These are phyloP conservation scores for Cornus suecica DNA, from an alignment of 148 eudicot species.

Conservation along the genomic window DNA sequence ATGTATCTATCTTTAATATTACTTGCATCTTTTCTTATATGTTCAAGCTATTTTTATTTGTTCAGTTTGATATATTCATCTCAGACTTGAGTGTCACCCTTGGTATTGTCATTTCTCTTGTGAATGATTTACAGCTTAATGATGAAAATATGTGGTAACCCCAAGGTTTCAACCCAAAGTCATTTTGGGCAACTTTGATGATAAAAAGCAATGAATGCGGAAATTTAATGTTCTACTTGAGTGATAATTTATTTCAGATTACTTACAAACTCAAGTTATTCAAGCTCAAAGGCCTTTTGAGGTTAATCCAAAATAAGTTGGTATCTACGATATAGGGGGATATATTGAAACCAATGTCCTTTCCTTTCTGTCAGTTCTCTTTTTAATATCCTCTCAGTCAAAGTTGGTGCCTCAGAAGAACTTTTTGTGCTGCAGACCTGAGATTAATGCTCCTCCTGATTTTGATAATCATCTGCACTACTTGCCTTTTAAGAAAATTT, in stretches of 20 bases:
- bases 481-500: neutral
- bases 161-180: no score
- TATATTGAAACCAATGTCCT: neutral
- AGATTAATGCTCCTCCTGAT: neutral
- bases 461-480: neutral
- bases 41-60: neutral
- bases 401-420: neutral
- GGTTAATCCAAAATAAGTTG: neutral
- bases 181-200: no score
- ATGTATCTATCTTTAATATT: neutral
- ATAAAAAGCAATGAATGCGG: no score
- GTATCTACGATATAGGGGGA: neutral
- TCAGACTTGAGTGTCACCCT: neutral
- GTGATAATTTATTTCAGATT: no score
- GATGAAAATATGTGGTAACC: neutral
- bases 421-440: neutral
- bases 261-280: no score
- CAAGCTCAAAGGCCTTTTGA: no score
- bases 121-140: neutral
- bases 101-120: neutral
- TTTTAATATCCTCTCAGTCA: neutral
- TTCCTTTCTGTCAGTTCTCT: neutral
- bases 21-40: neutral
- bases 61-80: neutral
- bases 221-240: no score